Conservation (phyloP, 1,284 basidiomycete genomes). For the Bjerkandera adusta region DNA sequence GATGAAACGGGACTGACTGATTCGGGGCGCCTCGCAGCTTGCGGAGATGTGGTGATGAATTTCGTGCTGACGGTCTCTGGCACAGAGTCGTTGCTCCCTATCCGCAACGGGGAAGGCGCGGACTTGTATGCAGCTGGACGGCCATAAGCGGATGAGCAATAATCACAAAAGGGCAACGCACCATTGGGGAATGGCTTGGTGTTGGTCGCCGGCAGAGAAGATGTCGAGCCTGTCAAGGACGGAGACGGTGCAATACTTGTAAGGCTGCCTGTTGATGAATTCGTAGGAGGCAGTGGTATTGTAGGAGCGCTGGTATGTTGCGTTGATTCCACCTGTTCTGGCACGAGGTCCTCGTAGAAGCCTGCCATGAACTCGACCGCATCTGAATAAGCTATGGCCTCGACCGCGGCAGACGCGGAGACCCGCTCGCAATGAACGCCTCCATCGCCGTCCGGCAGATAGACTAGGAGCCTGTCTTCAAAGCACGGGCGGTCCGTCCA, state of each 20-base stretch:
- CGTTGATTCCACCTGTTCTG: constrained; percentile 12
- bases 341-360: constrained; percentile 22
- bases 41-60: constrained; percentile 9
- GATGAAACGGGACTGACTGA: constrained; percentile 7
- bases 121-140: constrained; percentile 35
- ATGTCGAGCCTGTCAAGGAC: constrained; percentile 1
- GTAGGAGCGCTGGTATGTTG: constrained; percentile 15
- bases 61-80: constrained; percentile 13
- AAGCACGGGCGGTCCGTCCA: constrained; percentile 75
- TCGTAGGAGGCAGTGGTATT: constrained; percentile 8
- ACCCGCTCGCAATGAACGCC: constrained; percentile 22
- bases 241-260: constrained; percentile 13
- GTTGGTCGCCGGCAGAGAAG: constrained; percentile 3
- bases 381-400: constrained; percentile 70
- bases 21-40: constrained; percentile 12
- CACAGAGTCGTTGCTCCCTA: constrained; percentile 30
- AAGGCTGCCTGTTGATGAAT: constrained; percentile 12
- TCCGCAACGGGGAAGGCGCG: constrained; percentile 54
- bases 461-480: constrained; percentile 64
- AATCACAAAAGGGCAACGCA: constrained; percentile 11
- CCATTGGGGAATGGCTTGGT: constrained; percentile 11
- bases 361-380: constrained; percentile 59
- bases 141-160: constrained; percentile 12
- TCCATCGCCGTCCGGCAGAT: constrained; percentile 32
- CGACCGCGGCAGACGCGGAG: constrained; percentile 56